Base-by-base conservation (phyloP, 352 stramenopile species). In the Thraustochytrium striatum region DNA sequence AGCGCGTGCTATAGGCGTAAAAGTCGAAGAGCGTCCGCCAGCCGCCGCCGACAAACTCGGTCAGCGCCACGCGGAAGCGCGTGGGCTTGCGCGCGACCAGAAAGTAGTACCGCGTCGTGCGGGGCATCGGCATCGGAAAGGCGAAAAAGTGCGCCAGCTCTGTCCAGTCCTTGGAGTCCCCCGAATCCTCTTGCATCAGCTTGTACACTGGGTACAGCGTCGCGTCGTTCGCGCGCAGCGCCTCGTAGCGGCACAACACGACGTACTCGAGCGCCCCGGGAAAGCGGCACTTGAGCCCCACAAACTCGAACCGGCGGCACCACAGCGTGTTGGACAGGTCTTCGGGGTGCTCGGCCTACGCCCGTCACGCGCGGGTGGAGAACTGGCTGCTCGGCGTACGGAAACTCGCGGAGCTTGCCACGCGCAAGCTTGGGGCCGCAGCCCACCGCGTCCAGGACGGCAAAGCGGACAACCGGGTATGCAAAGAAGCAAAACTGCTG, bases 281-380 rank as follows among this genome's bases (percentile, higher is more conserved):
- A 7, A 55, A 75, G 25, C 65, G 43, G 13, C 44, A 68, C 36
- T 75, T 75, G 41, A 75, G 68, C 11, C 19, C 65, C 5, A 75
- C 61, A 68, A 75, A 75, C 65, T 75, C 65, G 52, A 75, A 75
- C 50, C 36, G 28, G 35, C 65, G 65, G 50, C 65, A 75, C 65
- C 65, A 75, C 21, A 38, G 28, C 1, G 65, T 75, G 8, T 39
- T 61, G 0, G 50, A 30, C 32, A 39, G 11, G 11, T 61, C 33
- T 11, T 75, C 65, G 8, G 30, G 41, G 5, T 43, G 41, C 9
- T 30, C 7, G 36, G 43, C 52, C 32, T 75, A 58, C 21, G 65
- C 52, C 47, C 47, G 16, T 25, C 16, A 55, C 25, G 25, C 16
- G 47, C 16, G 47, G 47, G 25, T 55, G 47, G 16, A 55, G 25